phyloP scores from a whole-genome alignment of 1,284 basidiomycete genomes.

The Leccinum pachyderme region DNA sequence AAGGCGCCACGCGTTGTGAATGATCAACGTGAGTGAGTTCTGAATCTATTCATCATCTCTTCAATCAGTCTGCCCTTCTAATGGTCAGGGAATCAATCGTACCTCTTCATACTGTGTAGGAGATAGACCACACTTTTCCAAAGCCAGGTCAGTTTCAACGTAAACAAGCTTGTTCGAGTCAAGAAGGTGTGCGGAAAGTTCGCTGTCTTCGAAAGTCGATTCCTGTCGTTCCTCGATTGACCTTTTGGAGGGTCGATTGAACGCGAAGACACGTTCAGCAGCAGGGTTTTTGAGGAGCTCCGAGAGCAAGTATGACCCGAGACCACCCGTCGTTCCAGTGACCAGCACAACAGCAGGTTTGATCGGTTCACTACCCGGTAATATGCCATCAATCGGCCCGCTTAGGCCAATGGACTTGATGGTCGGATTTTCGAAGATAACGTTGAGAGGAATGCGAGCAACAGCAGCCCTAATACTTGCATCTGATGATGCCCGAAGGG shows the following conservation, averaged over 20 bases:
- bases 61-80: neutral
- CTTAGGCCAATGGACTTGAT: too few relatives aligned
- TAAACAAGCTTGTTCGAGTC: constrained; percentile 9
- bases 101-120: constrained; percentile 8
- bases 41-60: neutral
- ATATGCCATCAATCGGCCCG: too few relatives aligned
- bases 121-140: constrained; percentile 10
- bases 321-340: neutral
- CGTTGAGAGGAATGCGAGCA: too few relatives aligned
- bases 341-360: too few relatives aligned
- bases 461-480: too few relatives aligned
- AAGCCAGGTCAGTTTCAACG: constrained; percentile 11
- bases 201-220: constrained; percentile 7
- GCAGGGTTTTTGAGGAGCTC: neutral
- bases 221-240: constrained; percentile 8
- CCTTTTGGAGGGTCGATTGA: constrained; percentile 18
- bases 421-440: too few relatives aligned
- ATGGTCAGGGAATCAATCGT: neutral
- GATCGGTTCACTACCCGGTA: too few relatives aligned
- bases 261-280: constrained; percentile 22
- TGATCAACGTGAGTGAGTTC: neutral
- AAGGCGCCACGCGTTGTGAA: constrained; percentile 39
- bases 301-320: neutral
- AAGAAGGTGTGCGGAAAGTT: constrained; percentile 2
- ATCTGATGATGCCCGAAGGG: too few relatives aligned